These are phyloP conservation scores for Nakazawaea peltata DNA, from an alignment of 805 yeast genomes.

Conservation along the genomic window DNA sequence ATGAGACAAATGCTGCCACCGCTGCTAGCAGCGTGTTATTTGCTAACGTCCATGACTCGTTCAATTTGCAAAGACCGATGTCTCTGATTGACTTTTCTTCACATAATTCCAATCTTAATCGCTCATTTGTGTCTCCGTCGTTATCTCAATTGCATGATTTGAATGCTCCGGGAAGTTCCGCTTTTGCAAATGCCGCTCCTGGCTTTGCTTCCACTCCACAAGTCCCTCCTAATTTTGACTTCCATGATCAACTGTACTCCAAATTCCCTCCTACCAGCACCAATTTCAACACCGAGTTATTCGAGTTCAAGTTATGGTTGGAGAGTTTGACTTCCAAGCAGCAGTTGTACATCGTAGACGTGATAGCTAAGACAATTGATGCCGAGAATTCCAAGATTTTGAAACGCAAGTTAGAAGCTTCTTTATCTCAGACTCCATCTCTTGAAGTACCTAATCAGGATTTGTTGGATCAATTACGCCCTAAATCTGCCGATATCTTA, in stretches of 20 bases:
- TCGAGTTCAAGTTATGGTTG: constrained; percentile 10
- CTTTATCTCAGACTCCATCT: not conserved
- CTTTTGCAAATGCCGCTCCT: no score
- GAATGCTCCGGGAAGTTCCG: not conserved
- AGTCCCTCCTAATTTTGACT: no score
- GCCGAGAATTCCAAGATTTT: constrained; percentile 7
- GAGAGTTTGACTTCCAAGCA: constrained; percentile 10
- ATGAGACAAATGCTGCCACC: not conserved
- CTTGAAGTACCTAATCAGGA: constrained; percentile 5
- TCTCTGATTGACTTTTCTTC: constrained; percentile 6
- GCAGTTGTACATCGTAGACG: constrained; percentile 10
- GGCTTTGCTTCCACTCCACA: no score
- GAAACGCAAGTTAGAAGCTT: constrained; percentile 8
- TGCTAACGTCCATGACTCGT: not conserved
- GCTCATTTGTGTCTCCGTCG: not conserved
- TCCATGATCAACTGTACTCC: not conserved
- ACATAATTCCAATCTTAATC: no score
- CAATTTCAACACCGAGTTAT: constrained; percentile 8
- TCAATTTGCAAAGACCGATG: constrained; percentile 8
- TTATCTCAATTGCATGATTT: not conserved
- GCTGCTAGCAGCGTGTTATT: no score
- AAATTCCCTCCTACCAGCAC: constrained; percentile 3
- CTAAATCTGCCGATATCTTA: constrained; percentile 30
- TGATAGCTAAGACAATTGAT: constrained; percentile 9
- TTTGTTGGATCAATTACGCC: constrained; percentile 17